Base-by-base conservation (phyloP, 2,329 filamentous ascomycete species). In the Claviceps pusilla region DNA sequence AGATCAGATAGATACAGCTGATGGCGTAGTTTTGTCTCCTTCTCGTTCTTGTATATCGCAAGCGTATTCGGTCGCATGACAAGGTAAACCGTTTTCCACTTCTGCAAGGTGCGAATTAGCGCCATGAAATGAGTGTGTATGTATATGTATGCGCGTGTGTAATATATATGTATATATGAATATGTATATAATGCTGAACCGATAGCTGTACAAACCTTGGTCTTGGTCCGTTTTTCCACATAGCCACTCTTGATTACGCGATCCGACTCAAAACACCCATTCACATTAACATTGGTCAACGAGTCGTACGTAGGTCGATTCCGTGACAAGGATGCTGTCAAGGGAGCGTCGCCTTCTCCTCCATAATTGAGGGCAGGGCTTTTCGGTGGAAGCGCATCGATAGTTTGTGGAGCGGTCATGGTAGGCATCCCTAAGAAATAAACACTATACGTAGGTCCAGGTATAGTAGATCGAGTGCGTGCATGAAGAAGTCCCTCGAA, bases 251-350 rank as follows among this genome's bases (percentile, higher is more conserved):
- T 97, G 68, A 97, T 79, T 54, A 97, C 87, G 51, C 89, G 84
- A 69, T 98, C 93, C 64, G 94, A 95, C 64, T 93, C 90, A 68
- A 95, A 98, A 69, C 89, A 93, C 58, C 93, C 93, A 69, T 95
- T 90, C 69, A 95, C 85, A 66, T 91, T 95, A 59, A 97, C 89
- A 4, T 89, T 88, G 35, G 88, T 93, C 64, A 89, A 83, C 16
- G 83, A 76, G 59, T 86, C 82, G 47, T 84, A 65, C 31, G 67
- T 62, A 29, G 63, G 61, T 48, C 65, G 63, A 54, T 60, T 67
- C 24, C 60, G 60, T 33, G 63, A 59, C 47, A 61, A 59, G 24
- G 60, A 49, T 49, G 55, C 43, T 49, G 55, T 39, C n/a, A 60
- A 56, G 35, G 59, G 54, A 41, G 57, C 50, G 4, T 61, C 60